Percentiles rank a stretch among this genome's conserved stretches.
These are phyloP conservation scores for Geosmithia flava DNA, from an alignment of 2,329 filamentous ascomycete genomes.

Conservation along the genomic window DNA sequence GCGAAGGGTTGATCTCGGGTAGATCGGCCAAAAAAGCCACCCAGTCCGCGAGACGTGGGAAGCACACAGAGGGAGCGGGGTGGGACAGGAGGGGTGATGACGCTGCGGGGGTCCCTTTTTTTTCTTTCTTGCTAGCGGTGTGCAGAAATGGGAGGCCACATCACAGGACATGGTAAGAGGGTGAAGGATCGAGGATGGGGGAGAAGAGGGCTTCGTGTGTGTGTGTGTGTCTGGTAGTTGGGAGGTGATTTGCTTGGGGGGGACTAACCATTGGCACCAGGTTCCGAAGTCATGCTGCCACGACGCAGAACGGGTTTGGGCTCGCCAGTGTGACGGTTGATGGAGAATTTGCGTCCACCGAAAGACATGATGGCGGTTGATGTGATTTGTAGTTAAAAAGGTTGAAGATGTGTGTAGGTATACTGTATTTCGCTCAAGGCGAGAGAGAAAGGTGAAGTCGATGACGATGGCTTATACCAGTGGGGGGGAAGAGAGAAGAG, in stretches of 20 bases:
- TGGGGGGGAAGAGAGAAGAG: not conserved
- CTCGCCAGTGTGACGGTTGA: constrained; percentile 52
- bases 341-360: constrained; percentile 50
- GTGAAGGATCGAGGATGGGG: not conserved
- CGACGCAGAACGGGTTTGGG: constrained; percentile 40
- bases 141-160: no score
- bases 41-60: no score
- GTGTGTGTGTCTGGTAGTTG: not conserved
- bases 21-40: no score
- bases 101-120: no score
- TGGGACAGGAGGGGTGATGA: no score
- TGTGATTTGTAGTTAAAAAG: not conserved
- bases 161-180: not conserved
- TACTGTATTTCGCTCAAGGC: no score
- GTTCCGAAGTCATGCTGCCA: constrained; percentile 43
- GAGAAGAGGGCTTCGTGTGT: not conserved
- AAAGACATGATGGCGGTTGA: constrained; percentile 15
- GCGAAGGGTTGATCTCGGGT: no score
- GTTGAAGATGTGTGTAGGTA: not conserved
- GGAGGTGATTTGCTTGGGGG: not conserved
- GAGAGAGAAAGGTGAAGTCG: not conserved
- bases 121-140: no score
- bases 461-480: not conserved
- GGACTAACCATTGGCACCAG: constrained; percentile 40
- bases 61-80: no score